Evolutionary conservation across 805 yeast species (phyloP).

Genomic region (Ogataea dorogensis): DNA sequence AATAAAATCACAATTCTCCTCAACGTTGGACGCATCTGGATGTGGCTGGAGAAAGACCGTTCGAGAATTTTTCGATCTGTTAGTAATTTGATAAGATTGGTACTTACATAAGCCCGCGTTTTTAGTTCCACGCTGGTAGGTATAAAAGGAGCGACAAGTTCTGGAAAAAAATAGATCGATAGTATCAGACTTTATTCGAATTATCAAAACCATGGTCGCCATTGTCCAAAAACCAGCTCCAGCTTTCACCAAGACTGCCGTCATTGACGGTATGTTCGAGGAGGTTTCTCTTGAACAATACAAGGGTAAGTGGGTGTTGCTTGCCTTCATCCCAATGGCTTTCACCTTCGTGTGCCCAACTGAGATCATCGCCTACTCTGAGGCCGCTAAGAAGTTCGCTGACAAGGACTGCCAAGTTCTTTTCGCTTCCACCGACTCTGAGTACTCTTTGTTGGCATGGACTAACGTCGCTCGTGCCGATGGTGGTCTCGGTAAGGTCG

Average conservation of each 20-base stretch:
- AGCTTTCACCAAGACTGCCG: constrained; percentile 93
- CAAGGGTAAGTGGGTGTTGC: constrained; percentile 96
- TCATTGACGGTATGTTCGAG: constrained; percentile 93
- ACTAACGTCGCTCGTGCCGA: constrained; percentile 94
- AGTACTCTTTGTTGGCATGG: constrained; percentile 97
- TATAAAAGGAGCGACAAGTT: constrained; percentile 7
- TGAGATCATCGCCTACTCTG: constrained; percentile 97
- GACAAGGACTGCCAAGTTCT: constrained; percentile 85
- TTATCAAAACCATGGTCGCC: constrained; percentile 65
- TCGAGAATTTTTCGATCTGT: constrained; percentile 17
- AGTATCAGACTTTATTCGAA: neutral
- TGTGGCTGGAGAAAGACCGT: constrained; percentile 8
- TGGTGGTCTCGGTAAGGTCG: constrained; percentile 96
- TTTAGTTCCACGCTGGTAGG: neutral
- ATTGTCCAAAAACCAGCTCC: constrained; percentile 96
- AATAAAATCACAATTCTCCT: too few relatives aligned
- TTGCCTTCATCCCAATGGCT: constrained; percentile 97
- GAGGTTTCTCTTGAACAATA: constrained; percentile 91
- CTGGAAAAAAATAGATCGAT: constrained; percentile 3
- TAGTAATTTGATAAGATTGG: constrained; percentile 15
- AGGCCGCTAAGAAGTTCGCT: constrained; percentile 85
- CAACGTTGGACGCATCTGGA: too few relatives aligned
- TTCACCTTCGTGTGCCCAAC: constrained; percentile 99
- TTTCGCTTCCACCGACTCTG: constrained; percentile 98
- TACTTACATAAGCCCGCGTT: constrained; percentile 7